Conservation (phyloP, 1,284 basidiomycete species). For the Lignosus rhinocerotis region DNA sequence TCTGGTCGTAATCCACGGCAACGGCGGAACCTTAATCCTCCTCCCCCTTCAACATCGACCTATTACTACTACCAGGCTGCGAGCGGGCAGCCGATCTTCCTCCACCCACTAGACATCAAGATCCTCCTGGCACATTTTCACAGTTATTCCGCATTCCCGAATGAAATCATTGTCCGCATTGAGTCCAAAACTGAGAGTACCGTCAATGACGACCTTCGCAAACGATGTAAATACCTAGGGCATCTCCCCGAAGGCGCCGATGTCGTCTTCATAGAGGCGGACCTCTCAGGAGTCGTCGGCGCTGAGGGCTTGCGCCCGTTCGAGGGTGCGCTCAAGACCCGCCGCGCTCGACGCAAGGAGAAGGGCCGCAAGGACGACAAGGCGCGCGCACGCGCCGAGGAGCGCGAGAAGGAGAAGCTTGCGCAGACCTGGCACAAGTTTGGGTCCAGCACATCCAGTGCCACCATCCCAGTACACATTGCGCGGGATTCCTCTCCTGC, state of each 20-base stretch:
- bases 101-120: constrained; percentile 95
- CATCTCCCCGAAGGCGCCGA: constrained; percentile 93
- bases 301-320: constrained; percentile 74
- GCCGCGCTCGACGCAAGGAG: constrained; percentile 76
- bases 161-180: constrained; percentile 76
- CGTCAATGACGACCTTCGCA: constrained; percentile 89
- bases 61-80: constrained; percentile 98
- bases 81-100: constrained; percentile 88
- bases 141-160: constrained; percentile 84
- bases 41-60: constrained; percentile 76
- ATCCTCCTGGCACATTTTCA: constrained; percentile 87
- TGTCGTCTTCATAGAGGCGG: constrained; percentile 92
- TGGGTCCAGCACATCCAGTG: constrained; percentile 20
- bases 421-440: constrained; percentile 28
- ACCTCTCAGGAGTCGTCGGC: constrained; percentile 78
- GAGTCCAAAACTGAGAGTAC: constrained; percentile 77
- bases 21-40: constrained; percentile 78
- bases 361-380: constrained; percentile 82
- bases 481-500: not conserved
- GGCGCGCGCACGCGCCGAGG: constrained; percentile 78
- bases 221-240: constrained; percentile 93
- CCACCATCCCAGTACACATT: constrained; percentile 5
- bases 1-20: constrained; percentile 47
- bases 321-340: constrained; percentile 74
- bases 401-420: constrained; percentile 59